These are phyloP conservation scores for Bullera alba DNA, from an alignment of 768 basidiomycete genomes.

Conservation along the genomic window DNA sequence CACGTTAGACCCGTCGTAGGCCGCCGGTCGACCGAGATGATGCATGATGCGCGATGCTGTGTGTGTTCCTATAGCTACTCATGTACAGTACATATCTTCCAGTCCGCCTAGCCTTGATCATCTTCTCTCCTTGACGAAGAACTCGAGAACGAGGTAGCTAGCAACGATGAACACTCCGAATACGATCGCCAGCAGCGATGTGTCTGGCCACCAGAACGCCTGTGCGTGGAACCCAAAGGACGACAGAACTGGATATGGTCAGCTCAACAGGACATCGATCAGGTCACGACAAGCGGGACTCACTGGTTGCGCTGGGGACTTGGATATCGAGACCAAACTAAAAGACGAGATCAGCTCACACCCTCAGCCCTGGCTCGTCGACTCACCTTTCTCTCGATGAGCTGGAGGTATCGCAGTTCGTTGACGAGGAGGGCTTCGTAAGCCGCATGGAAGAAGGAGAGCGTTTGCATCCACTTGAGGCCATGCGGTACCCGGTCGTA, in stretches of 20 bases:
- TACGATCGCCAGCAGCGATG: conserved; percentile 73
- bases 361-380: conserved; percentile 1
- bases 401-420: conserved; percentile 83
- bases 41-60: too few species aligned
- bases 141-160: conserved; percentile 74
- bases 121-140: conserved; percentile 76
- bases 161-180: conserved; percentile 69
- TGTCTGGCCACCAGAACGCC: conserved; percentile 99
- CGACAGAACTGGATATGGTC: conserved; percentile 55
- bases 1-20: too few species aligned
- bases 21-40: too few species aligned
- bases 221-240: conserved; percentile 88
- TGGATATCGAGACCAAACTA: conserved; percentile 96
- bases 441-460: conserved; percentile 98
- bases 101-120: too few species aligned
- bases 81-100: too few species aligned
- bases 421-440: conserved; percentile 98
- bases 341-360: background rate
- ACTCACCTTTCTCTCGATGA: conserved; percentile 80
- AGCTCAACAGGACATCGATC: background rate
- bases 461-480: conserved; percentile 77
- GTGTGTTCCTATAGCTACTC: too few species aligned
- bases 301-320: conserved; percentile 81
- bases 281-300: conserved; percentile 1
- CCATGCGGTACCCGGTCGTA: conserved; percentile 68